These are phyloP conservation scores for Letharia columbiana DNA, from an alignment of 495 filamentous ascomycete species.

Conservation along the genomic window DNA sequence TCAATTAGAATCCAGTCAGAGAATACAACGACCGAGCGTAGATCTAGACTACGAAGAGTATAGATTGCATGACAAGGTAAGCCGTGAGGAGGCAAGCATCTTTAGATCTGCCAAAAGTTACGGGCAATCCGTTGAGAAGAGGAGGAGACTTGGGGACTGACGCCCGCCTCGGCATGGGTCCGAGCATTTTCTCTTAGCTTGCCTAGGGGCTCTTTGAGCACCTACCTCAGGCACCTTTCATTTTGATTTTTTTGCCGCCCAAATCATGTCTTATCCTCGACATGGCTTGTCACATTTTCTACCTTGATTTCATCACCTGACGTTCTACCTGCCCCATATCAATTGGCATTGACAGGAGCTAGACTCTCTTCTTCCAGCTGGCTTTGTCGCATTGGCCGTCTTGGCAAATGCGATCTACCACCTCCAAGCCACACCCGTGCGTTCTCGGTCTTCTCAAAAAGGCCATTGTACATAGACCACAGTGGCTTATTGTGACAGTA, in stretches of 20 bases:
- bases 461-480: background rate
- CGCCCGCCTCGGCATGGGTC: background rate
- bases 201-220: background rate
- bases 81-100: constrained; percentile 8
- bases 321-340: background rate
- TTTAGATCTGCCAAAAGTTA: constrained; percentile 8
- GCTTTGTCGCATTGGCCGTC: background rate
- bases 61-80: background rate
- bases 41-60: constrained; percentile 7
- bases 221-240: background rate
- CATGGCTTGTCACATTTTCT: background rate
- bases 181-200: background rate
- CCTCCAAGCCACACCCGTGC: background rate
- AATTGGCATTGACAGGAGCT: background rate
- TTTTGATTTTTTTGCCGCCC: background rate
- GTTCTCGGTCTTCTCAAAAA: background rate
- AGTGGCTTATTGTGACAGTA: background rate
- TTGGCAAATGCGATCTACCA: background rate
- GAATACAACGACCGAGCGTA: background rate
- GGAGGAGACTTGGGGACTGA: constrained; percentile 4
- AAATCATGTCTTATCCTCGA: background rate
- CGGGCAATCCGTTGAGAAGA: constrained; percentile 5
- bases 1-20: background rate
- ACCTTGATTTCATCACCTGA: background rate
- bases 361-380: background rate